A percentile compares a stretch with the other conserved stretches of the same genome.
Conservation (phyloP, 805 yeast genomes). For the Candida qinlingensis region DNA sequence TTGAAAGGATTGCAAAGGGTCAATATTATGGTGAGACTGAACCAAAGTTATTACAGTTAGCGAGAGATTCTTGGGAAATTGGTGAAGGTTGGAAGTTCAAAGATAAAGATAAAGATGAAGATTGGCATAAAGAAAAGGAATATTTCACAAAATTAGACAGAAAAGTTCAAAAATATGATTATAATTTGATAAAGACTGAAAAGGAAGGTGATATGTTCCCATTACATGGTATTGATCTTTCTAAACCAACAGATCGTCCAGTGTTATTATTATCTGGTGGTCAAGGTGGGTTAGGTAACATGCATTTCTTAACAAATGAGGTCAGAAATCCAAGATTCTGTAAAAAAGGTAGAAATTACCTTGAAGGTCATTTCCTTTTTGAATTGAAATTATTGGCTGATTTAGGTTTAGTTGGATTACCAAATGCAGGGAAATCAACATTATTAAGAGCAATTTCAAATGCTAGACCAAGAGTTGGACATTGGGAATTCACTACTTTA, state of each 20-base stretch:
- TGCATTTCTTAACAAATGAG: slow-evolving; percentile 82
- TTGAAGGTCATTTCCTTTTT: slow-evolving; percentile 63
- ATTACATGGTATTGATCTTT: slow-evolving; percentile 70
- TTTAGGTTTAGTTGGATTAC: slow-evolving; percentile 89
- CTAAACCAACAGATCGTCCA: slow-evolving; percentile 58
- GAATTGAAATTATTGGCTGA: slow-evolving; percentile 90
- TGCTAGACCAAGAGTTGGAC: slow-evolving; percentile 89
- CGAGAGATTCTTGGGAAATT: slow-evolving; percentile 53
- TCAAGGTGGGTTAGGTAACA: slow-evolving; percentile 91
- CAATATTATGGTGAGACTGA: slow-evolving; percentile 21
- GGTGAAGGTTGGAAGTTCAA: slow-evolving; percentile 91
- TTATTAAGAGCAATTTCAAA: slow-evolving; percentile 78
- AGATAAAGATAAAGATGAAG: slow-evolving; percentile 57
- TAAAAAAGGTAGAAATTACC: slow-evolving; percentile 68
- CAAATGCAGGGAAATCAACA: slow-evolving; percentile 96
- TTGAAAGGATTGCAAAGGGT: slow-evolving; percentile 32
- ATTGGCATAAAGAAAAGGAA: slow-evolving; percentile 57
- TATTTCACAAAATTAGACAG: slow-evolving; percentile 63
- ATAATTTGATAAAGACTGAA: slow-evolving; percentile 53
- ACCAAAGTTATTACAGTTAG: slow-evolving; percentile 50
- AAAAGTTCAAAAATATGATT: slow-evolving; percentile 62
- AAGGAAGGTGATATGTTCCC: slow-evolving; percentile 66
- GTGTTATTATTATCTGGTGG: slow-evolving; percentile 77
- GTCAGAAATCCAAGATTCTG: slow-evolving; percentile 89
- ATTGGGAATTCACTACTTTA: slow-evolving; percentile 94